These are phyloP conservation scores for Jatropha curcas DNA, from an alignment of 345 rosid genomes.

Conservation along the genomic window DNA sequence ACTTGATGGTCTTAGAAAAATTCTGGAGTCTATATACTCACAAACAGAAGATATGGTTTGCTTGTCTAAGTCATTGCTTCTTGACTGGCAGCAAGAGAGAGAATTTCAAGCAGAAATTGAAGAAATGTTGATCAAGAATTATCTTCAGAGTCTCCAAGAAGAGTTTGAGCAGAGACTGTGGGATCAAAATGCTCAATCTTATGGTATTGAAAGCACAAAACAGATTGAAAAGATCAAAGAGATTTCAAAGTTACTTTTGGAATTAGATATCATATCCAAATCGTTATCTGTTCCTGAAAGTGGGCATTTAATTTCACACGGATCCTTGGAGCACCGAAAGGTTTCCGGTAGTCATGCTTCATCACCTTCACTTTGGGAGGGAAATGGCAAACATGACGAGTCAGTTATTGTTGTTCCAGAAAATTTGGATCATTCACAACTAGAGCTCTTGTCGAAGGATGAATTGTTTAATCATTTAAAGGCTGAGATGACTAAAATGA, in stretches of 20 bases:
- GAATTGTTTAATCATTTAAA: slow-evolving; percentile 53
- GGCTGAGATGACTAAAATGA: slow-evolving; percentile 78
- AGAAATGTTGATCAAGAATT: slow-evolving; percentile 43
- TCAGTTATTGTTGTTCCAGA: slow-evolving; percentile 45
- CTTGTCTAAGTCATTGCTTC: slow-evolving; percentile 38
- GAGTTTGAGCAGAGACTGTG: slow-evolving; percentile 51
- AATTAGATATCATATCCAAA: slow-evolving; percentile 60
- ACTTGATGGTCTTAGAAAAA: slow-evolving; percentile 22
- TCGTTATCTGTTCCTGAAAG: slow-evolving; percentile 49
- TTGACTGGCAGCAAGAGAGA: slow-evolving; percentile 55
- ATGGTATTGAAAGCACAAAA: slow-evolving; percentile 33
- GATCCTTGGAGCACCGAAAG: slow-evolving; percentile 62
- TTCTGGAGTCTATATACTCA: slow-evolving; percentile 7
- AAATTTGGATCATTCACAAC: slow-evolving; percentile 42
- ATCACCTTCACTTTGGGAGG: too few species aligned
- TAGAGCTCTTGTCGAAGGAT: slow-evolving; percentile 45
- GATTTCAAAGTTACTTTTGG: slow-evolving; percentile 63
- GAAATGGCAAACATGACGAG: slow-evolving; percentile 67
- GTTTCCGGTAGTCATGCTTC: slow-evolving; percentile 51
- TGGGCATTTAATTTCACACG: slow-evolving; percentile 45
- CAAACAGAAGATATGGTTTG: slow-evolving; percentile 8
- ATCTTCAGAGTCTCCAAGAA: slow-evolving; percentile 49
- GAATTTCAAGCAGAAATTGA: slow-evolving; percentile 53
- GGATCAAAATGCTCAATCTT: slow-evolving; percentile 41
- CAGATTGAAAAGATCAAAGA: slow-evolving; percentile 53